Conservation (phyloP, 2,329 filamentous ascomycete species). For the Fusarium sp. region DNA sequence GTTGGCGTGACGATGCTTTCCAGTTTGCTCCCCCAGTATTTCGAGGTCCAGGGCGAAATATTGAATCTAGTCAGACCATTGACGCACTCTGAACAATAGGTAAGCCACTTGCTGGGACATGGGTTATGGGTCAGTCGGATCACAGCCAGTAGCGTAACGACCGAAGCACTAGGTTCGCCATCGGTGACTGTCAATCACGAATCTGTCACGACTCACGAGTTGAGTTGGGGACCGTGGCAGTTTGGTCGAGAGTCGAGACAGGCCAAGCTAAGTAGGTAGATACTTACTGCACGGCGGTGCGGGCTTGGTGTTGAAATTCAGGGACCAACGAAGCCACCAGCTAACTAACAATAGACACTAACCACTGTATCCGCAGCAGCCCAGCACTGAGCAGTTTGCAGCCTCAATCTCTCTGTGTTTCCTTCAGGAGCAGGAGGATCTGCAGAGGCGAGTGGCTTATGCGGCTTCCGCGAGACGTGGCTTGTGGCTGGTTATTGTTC, state of each 20-base stretch:
- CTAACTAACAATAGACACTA: background rate
- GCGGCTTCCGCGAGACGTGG: constrained; percentile 40
- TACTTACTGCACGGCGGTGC: background rate
- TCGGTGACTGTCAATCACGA: constrained; percentile 17
- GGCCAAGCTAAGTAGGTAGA: background rate
- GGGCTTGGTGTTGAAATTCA: constrained; percentile 23
- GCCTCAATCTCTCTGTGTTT: constrained; percentile 26
- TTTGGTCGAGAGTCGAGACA: constrained; percentile 17
- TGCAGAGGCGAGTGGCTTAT: constrained; percentile 36
- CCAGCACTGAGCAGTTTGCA: background rate
- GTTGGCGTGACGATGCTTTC: constrained; percentile 10
- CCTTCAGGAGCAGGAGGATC: constrained; percentile 28
- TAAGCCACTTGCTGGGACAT: constrained; percentile 35
- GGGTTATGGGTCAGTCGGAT: constrained; percentile 12
- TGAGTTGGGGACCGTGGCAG: constrained; percentile 19
- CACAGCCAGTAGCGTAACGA: constrained; percentile 31
- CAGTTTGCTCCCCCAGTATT: background rate
- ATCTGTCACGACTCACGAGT: constrained; percentile 42
- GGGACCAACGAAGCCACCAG: constrained; percentile 15
- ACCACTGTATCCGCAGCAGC: background rate
- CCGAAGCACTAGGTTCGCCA: constrained; percentile 21
- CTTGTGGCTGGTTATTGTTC: constrained; percentile 39
- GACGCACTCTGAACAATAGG: constrained; percentile 29
- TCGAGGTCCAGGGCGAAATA: constrained; percentile 19
- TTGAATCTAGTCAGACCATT: constrained; percentile 34